Evolutionary conservation across 495 filamentous ascomycete genomes (phyloP).

Genomic region (Xylaria palmicola): DNA sequence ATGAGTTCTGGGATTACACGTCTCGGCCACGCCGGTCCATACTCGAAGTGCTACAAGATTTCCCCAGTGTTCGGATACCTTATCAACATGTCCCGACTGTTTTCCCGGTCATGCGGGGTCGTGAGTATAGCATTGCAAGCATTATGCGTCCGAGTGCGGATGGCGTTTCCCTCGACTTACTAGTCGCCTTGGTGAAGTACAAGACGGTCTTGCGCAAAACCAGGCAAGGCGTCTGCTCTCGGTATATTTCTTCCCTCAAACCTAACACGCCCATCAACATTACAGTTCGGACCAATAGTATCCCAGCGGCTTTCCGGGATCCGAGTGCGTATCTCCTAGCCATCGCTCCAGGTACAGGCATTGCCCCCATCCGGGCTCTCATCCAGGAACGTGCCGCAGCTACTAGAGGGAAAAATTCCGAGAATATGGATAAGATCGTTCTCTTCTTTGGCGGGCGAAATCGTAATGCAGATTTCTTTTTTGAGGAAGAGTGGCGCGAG

Average conservation of each 20-base stretch:
- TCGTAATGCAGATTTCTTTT: conserved; percentile 71
- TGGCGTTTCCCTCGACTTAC: conserved; percentile 62
- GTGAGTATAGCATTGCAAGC: conserved; percentile 88
- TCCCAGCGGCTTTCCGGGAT: conserved; percentile 1
- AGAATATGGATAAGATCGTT: conserved; percentile 53
- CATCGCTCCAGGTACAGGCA: conserved; percentile 85
- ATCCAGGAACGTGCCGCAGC: not conserved
- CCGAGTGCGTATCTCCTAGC: conserved; percentile 61
- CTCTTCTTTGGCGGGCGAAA: conserved; percentile 85
- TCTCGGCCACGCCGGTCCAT: conserved; percentile 88
- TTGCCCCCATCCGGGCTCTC: conserved; percentile 83
- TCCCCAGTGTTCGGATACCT: conserved; percentile 78
- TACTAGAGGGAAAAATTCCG: conserved; percentile 37
- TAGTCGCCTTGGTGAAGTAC: conserved; percentile 92
- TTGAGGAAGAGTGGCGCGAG: conserved; percentile 66
- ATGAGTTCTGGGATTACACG: conserved; percentile 95
- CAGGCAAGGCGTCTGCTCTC: conserved; percentile 84
- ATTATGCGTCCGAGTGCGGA: conserved; percentile 23
- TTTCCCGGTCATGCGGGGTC: conserved; percentile 71
- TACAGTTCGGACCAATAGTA: conserved; percentile 38
- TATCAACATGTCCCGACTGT: conserved; percentile 66
- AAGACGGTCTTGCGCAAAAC: conserved; percentile 82
- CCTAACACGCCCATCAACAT: conserved; percentile 59
- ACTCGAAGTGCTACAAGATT: conserved; percentile 87
- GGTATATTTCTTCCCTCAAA: conserved; percentile 68